These are phyloP conservation scores for Zymoseptoria crescenta DNA, from an alignment of 2,329 filamentous ascomycete species.

Conservation along the genomic window DNA sequence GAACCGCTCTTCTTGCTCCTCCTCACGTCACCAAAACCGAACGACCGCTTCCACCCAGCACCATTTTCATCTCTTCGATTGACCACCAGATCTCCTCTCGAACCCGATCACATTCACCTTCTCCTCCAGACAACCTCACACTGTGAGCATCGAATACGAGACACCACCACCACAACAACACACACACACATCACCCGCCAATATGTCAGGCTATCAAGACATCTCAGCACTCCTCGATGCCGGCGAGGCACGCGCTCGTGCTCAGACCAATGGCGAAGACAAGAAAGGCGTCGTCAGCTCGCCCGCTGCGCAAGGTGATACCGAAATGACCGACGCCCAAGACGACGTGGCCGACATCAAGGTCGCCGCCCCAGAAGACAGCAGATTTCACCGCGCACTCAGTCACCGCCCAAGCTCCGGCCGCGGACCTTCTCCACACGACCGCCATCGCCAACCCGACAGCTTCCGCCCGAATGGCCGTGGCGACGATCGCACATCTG, in stretches of 20 bases:
- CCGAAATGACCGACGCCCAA: conserved; percentile 4
- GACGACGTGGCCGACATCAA: not conserved
- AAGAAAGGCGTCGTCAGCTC: conserved; percentile 5
- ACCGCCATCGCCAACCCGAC: conserved; percentile 2
- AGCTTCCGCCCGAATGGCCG: conserved; percentile 3
- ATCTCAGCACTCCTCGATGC: conserved; percentile 26
- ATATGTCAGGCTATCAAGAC: conserved; percentile 8
- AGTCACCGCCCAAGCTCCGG: not conserved
- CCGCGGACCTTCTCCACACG: not conserved
- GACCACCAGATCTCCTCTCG: not conserved
- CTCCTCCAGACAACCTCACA: conserved; percentile 4
- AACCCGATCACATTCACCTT: not conserved
- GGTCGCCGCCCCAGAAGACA: not conserved
- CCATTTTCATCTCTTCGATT: not conserved
- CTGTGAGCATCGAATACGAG: conserved; percentile 5
- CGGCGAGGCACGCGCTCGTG: conserved; percentile 15
- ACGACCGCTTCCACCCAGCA: not conserved
- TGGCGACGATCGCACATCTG: conserved; percentile 6
- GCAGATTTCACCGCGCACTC: not conserved
- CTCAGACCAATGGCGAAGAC: conserved; percentile 12
- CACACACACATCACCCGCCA: not conserved
- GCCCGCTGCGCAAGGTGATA: not conserved
- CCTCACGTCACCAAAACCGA: not conserved
- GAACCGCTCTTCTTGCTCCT: not conserved
- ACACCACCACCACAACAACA: no score